Base-by-base conservation (phyloP, 805 yeast species). In the Teunomyces stri region DNA sequence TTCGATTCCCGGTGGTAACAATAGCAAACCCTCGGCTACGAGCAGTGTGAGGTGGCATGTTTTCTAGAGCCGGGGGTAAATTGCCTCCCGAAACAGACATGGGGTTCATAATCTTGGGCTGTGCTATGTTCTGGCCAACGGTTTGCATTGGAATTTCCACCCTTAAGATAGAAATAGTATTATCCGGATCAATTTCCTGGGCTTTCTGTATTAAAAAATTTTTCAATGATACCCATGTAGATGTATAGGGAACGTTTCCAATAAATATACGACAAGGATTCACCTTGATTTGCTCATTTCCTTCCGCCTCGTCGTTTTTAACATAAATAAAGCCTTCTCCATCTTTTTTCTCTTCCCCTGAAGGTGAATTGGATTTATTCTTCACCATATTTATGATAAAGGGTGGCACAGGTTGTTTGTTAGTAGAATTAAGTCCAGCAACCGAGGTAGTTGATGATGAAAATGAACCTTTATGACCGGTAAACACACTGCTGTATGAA, bases 1-100 rank as follows among this genome's bases (percentile, higher is more conserved):
- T 69, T 28, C 68, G 71, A 33, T 71, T 61, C 1, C 69, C 69
- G 20, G 81, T 82, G 3, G 76, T 70, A 1, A 81, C 87, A 42
- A 84, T 75, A 1, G 89, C 89, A 67, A 81, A 84, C 1, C 90
- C 89, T 55, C 81, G 76, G 28, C 68, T 62, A 22, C 49, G 48
- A 22, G 47, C 34, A 9, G 18, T 11, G 12, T 33, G 27, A 11
- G 29, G 15, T 21, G 15, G 29, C 11, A 13, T 12, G 4, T 11
- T 6, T 21, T 37, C 40, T n/a, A 22, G 40, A 5, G 40, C 15
- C 15, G 12, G 40, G 9, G 40, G 40, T 29, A 39, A 15, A 27
- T 39, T 39, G 33, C 11, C 11, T 4, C 31, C 34, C n/a, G 43
- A 29, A 12, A 20, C 25, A 28, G 30, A 9, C 31, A 39, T 27